Base-by-base conservation (phyloP, 83 land plant species). In the Thuja plicata region DNA sequence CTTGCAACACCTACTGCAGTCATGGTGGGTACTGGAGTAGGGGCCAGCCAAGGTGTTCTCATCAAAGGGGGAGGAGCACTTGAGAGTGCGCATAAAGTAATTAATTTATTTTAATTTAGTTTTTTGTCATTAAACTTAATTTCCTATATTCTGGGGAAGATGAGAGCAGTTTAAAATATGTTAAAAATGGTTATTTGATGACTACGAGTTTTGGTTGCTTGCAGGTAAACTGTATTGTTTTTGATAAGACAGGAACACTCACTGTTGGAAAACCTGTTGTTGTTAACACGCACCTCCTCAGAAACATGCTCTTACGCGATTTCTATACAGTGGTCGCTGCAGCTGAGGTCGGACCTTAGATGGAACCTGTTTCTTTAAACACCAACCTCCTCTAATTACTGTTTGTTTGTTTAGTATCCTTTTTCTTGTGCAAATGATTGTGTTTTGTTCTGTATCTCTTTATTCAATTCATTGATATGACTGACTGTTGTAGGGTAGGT, bases 1-100 rank as follows among this genome's bases (percentile, higher is more conserved):
- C 91, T 97, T 13, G 99, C 99, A 46, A 97, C 99, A 46, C 99
- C 99, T 5, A 97, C 99, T 46, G 98, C 99, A 43, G 97, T 97
- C 52, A 97, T 97, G 99, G 99, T 97, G 90, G 97, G 95, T 19
- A 97, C 99, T 71, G 99, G 99, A 77, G 93, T 93, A 80, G 99
- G 99, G 83, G 99, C 99, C 66, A 88, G 94, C 8, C 97, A 95
- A 92, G 99, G 99, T 88, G 95, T 97, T 12, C 94, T 97, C 37
- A 97, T 96, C 83, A 97, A 97, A 90, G 99, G 99, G 5, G 99
- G 99, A 52, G 94, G 93, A 57, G 98, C 99, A 86, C 88, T 97
- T 30, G 99, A 97, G 89, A 97, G 93, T 87, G 94, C 99, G 16
- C 99, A 94, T 45, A 97, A 97, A 92, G 94, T 93, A 10, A 50